Conservation (phyloP, 352 stramenopile genomes). For the Globisporangium nunn region DNA sequence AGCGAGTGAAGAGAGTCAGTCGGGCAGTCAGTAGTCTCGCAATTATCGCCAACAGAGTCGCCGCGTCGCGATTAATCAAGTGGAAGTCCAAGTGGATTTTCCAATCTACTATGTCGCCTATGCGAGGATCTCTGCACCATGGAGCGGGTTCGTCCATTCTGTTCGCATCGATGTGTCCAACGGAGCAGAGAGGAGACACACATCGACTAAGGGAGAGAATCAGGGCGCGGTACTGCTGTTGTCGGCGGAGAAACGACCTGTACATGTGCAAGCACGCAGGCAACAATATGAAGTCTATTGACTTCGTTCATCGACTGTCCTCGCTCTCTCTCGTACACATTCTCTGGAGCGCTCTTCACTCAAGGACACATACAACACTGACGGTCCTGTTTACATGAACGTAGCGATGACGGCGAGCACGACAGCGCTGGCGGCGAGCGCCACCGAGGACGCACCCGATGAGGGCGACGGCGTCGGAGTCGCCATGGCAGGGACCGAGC, state of each 20-base stretch:
- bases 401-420: slow-evolving; percentile 1
- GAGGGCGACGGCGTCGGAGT: neutral
- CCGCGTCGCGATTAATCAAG: neutral
- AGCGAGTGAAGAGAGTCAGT: neutral
- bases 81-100: too few species aligned
- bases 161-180: too few species aligned
- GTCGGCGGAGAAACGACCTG: too few species aligned
- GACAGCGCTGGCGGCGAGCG: neutral
- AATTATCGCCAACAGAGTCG: neutral
- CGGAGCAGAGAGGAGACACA: too few species aligned
- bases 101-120: too few species aligned
- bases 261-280: too few species aligned
- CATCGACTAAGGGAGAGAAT: too few species aligned
- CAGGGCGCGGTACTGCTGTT: too few species aligned
- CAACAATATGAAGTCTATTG: neutral
- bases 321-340: neutral
- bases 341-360: neutral
- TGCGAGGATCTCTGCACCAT: too few species aligned
- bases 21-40: neutral
- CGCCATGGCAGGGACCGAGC: too few species aligned
- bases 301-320: neutral
- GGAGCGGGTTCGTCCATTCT: too few species aligned
- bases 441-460: neutral
- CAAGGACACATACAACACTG: neutral
- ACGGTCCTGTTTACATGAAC: slow-evolving; percentile 2